phyloP scores from a whole-genome alignment of 2,329 filamentous ascomycete genomes.

The Arachnopeziza araneosa region DNA sequence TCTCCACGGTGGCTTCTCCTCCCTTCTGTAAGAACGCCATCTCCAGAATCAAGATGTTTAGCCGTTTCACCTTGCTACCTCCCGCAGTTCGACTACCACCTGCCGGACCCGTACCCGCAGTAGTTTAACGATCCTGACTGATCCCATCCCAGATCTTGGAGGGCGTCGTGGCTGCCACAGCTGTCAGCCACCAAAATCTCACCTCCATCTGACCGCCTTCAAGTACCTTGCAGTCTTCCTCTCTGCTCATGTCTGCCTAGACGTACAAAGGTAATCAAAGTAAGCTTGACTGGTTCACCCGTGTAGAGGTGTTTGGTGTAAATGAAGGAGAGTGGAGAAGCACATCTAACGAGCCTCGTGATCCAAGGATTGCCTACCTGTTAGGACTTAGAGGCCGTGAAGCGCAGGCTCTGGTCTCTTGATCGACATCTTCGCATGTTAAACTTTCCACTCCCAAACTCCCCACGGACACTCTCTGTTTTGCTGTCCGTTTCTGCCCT shows the following conservation, averaged over 20 bases:
- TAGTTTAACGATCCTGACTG: background rate
- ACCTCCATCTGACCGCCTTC: background rate
- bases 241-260: background rate
- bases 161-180: background rate
- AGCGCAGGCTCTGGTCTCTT: background rate
- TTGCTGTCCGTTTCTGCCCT: too few relatives aligned
- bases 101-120: background rate
- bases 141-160: background rate
- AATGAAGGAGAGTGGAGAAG: background rate
- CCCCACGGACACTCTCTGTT: too few relatives aligned
- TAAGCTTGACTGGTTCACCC: background rate
- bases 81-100: background rate
- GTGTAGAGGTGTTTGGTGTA: background rate
- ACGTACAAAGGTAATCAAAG: background rate
- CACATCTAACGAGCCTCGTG: background rate
- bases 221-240: background rate
- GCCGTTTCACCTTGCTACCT: background rate
- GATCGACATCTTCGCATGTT: background rate
- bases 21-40: too few relatives aligned
- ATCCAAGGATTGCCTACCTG: background rate
- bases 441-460: too few relatives aligned
- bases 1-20: background rate
- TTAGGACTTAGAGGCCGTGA: background rate
- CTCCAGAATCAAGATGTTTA: background rate
- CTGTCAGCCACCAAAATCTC: background rate